A percentile compares a stretch with the other conserved stretches of the same genome.
phyloP scores from a whole-genome alignment of 164 flowering plant genomes.

The Warburgia ugandensis region DNA sequence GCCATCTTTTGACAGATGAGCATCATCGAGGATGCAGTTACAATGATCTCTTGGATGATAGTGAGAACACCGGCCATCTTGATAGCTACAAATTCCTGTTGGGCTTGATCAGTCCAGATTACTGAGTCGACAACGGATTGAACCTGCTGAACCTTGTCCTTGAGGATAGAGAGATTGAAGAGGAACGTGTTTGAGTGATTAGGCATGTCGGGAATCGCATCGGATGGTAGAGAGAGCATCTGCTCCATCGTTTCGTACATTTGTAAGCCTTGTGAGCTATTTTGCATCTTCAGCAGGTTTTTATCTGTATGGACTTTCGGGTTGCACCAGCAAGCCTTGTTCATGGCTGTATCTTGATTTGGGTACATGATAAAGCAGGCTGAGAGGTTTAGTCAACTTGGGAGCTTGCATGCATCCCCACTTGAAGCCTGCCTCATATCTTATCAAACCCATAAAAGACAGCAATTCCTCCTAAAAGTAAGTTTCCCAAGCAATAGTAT shows the following conservation, averaged over 20 bases:
- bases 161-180: slow-evolving; percentile 44
- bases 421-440: slow-evolving; percentile 18
- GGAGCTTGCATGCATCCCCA: slow-evolving; percentile 12
- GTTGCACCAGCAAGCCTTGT: not conserved
- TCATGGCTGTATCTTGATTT: not conserved
- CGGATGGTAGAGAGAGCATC: not conserved
- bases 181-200: slow-evolving; percentile 31
- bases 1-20: slow-evolving; percentile 53
- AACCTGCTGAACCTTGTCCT: slow-evolving; percentile 49
- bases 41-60: slow-evolving; percentile 49
- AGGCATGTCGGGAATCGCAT: too few species aligned
- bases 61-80: slow-evolving; percentile 33
- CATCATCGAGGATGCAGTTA: slow-evolving; percentile 64
- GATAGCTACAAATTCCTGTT: slow-evolving; percentile 26
- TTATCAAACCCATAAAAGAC: slow-evolving; percentile 10
- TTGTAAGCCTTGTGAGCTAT: slow-evolving; percentile 17
- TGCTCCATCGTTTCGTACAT: slow-evolving; percentile 16
- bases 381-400: slow-evolving; percentile 15
- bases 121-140: slow-evolving; percentile 35
- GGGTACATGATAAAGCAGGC: not conserved
- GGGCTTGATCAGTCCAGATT: slow-evolving; percentile 19
- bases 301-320: not conserved
- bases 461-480: not conserved
- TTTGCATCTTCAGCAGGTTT: slow-evolving; percentile 18
- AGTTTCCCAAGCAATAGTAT: not conserved